Evolutionary conservation across 257 asterid species (phyloP), one percentile per base, ranked within the genome.

Genomic region (Forsythia suspensa): DNA sequence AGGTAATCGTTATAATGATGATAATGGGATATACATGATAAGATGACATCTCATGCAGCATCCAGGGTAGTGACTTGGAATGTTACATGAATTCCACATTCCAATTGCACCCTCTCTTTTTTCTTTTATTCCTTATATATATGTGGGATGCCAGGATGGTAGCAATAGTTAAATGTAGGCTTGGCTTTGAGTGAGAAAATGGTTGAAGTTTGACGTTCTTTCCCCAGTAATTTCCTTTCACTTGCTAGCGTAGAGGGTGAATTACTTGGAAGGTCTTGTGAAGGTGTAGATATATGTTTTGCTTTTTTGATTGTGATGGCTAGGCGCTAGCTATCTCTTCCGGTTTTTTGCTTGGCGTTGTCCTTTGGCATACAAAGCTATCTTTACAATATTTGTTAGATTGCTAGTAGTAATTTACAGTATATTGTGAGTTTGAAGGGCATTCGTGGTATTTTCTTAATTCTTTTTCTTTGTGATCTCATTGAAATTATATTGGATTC

Each of bases 401-500:
- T 61, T 21, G 29, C 70, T 11, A 29, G 20, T 24, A 63, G 39
- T 63, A 24, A 11, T 51, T 15, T 51, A 51, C 59, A 13, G 18
- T 51, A 51, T 51, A 15, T 0, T 11, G 16, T 11, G 6, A 29
- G 20, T 63, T 59, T 59, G 34, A 59, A 59, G 37, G 67, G 34
- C 1, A 8, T 20, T 59, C 13, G 2, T 59, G 67, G 67, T 21
- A 59, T 59, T 59, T 59, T n/a, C 34, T 57, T 16, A 57, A n/a
- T 5, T 16, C 34, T 5, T 57, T 57, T n/a, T 57, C 36, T 12
- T 71, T 39, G 2, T 82, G 74, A 61, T 77, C 57, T 71, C 69
- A 76, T 41, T 73, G 43, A 37, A 20, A 65, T 9, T 46, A 21
- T 3, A 1, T 78, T 80, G 75, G 52, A 59, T 78, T 75, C 90